Base-by-base conservation (phyloP, 306 rosid species). In the Acacia melanoxylon region DNA sequence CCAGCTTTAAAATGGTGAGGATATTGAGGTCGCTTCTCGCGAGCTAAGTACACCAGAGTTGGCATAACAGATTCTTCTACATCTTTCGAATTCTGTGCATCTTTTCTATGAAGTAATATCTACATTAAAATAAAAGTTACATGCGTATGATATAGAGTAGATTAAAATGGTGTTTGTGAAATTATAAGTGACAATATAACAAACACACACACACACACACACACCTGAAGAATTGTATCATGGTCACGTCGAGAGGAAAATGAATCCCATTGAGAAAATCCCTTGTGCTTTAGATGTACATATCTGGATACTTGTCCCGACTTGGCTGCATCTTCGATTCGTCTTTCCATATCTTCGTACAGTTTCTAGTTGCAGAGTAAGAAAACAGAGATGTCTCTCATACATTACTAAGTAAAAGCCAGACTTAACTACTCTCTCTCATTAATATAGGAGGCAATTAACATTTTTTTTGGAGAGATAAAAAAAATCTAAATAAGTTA, bases 1-100 rank as follows among this genome's bases (percentile, higher is more conserved):
- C 97, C 98, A 6, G 97, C 97, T 86, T 94, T 92, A 88, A 88
- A 94, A 86, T 92, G 88, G 63, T 94, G 98, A 48, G 46, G 87
- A 81, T 78, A 52, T 4, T 88, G 92, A 13, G 95, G 97, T 22
- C 98, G 89, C 83, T 94, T 94, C 83, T 92, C 97, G 1, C 98
- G 87, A 27, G 98, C 97, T 83, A 94, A 79, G 86, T 94, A 94
- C 58, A 90, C 95, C 5, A 95, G 76, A 85, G 91, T 78, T 76
- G 98, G 98, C 82, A 95, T 61, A 41, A 17, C 59, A 44, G 68
- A 77, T 13, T 94, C 98, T 65, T 88, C 88, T 56, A 52, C 83
- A 65, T 93, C 98, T 71, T 42, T 86, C 10, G 88, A 87, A 68
- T 87, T 83, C 71, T 79, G 35, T 68, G 81, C 75, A 41, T 93